Evolutionary conservation across 495 filamentous ascomycete species (phyloP), one percentile per base, ranked within the genome.

Genomic region (Lentithecium fluviatile): DNA sequence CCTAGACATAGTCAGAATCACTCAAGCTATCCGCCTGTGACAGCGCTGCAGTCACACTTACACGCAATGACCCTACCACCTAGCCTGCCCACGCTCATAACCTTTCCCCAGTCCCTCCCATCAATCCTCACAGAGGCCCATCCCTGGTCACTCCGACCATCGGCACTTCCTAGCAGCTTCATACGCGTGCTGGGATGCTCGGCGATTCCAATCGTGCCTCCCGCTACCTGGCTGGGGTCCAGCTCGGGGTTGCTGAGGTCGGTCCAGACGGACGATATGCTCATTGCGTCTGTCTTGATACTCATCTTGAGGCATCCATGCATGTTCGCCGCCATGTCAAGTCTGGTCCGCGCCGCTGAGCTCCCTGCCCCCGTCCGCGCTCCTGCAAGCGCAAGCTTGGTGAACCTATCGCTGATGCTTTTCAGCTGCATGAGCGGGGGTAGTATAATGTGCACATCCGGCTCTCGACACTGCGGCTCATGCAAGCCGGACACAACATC

Each of bases 21-120:
- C 24, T 54, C 48, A 15, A 24, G 1, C 26, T 36, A 26, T 19
- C 10, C 24, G 56, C 56, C 21, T 25, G 36, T n/a, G n/a, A n/a
- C 17, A 15, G 21, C 1, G 2, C 29, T 11, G 29, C 20, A 29
- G 26, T 45, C 29, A 19, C 6, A 42, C 80, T 73, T 56, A 81
- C 92, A 96, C 52, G 91, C 94, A 76, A 98, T 91, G 21, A 97
- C 94, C 63, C 89, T 82, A 1, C 89, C 94, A 53, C 90, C 91
- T 19, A 97, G 70, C 49, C 90, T 77, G 2, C 91, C 92, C n/a
- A 96, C 89, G 71, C 88, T 92, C 56, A 97, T 72, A 24, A 97
- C 91, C 60, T 80, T 83, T 40, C 88, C 88, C 93, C 93, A 96
- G 71, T 97, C 92, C 74, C 80, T 85, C 26, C 90, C 93, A 76